Evolutionary conservation across 1,284 basidiomycete genomes (phyloP), one percentile per base, ranked within the genome.

Genomic region (Melampsora larici-populina): DNA sequence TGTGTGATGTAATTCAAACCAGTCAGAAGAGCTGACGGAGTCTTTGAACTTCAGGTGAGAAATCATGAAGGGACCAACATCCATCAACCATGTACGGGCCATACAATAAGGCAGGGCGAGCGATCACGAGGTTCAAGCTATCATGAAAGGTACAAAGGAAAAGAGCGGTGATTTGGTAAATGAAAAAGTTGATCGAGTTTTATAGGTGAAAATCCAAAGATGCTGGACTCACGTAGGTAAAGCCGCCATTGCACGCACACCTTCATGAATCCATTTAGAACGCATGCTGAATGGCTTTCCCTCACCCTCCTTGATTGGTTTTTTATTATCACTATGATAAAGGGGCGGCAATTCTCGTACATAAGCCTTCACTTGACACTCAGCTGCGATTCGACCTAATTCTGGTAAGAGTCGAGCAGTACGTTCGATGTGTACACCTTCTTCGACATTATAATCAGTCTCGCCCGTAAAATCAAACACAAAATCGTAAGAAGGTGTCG

Each of bases 201-300:
- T 9, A 21, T 21, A 55, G 15, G 33, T 66, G 13, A 66, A 13
- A 13, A 66, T 66, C n/a, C n/a, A 31, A 13, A 68, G 13, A 29
- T 21, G 60, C 7, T 18, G 13, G 36, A 69, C 76, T 66, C 24
- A 78, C 76, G 70, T 55, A 17, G 68, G 68, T 29, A 71, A 48
- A 26, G 76, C 76, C 48, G 76, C 76, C 76, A 78, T 78, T 0
- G 76, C 76, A 55, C 76, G 68, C 7, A 78, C 76, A 31, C 76
- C 76, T 36, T 78, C 76, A 66, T 78, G 76, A 17, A 78, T 70
- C 76, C 76, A 78, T 71, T 78, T 78, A 21, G 76, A 78, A 11
- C 69, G 60, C 63, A 78, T 65, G 48, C 76, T 71, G 33, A 71
- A 78, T 15, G 76, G 76, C 70, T 78, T 78, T 1, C 76, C 76